Percentiles rank a stretch among this genome's conserved stretches.
phyloP scores from a whole-genome alignment of 2,329 filamentous ascomycete genomes.

The Calonectria honghensis region DNA sequence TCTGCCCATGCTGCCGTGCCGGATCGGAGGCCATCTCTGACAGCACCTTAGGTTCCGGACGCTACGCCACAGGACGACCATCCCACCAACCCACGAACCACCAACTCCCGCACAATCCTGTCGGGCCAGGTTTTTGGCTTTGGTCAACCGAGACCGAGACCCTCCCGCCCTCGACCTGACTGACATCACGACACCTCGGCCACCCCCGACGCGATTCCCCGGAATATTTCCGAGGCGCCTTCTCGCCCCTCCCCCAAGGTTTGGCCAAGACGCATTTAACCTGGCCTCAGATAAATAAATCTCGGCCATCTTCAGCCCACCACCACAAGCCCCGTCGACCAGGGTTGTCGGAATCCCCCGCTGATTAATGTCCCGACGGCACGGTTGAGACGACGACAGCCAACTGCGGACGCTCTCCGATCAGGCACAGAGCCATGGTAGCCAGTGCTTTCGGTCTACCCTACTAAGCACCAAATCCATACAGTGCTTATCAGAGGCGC shows the following conservation, averaged over 20 bases:
- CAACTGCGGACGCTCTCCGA: conserved; percentile 2
- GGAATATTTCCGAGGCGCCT: conserved; percentile 30
- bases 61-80: conserved; percentile 25
- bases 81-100: conserved; percentile 4
- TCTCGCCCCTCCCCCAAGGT: conserved; percentile 1
- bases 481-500: background rate
- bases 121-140: conserved; percentile 15
- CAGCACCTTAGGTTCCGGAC: conserved; percentile 22
- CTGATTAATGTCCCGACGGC: conserved; percentile 33
- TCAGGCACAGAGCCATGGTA: conserved; percentile 12
- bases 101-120: conserved; percentile 5
- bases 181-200: conserved; percentile 26
- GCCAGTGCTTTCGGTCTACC: background rate
- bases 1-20: conserved; percentile 1
- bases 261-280: conserved; percentile 13
- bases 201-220: conserved; percentile 15
- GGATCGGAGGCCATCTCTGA: conserved; percentile 24
- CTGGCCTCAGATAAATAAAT: conserved; percentile 20
- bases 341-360: conserved; percentile 26
- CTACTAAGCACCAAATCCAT: background rate
- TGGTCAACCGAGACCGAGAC: conserved; percentile 10
- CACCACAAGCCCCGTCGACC: conserved; percentile 7
- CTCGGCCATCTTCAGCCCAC: conserved; percentile 18
- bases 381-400: conserved; percentile 3
- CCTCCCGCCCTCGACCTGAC: conserved; percentile 3